Evolutionary conservation across 1,284 basidiomycete genomes (phyloP).

Genomic region (Mycena sp.): DNA sequence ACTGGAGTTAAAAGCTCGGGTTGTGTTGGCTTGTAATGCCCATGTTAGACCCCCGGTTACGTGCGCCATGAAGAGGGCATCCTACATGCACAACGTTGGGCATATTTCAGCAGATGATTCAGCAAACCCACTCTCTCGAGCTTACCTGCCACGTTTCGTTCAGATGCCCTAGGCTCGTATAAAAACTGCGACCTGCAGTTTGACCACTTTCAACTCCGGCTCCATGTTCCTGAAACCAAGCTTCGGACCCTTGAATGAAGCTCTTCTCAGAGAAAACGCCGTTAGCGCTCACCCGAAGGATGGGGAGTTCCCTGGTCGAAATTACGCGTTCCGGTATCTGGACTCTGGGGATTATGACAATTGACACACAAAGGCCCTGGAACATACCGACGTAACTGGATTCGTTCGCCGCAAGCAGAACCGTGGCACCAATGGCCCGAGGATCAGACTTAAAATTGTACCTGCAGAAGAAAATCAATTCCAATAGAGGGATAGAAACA

Average conservation of each 20-base stretch:
- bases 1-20: slow-evolving; percentile 59
- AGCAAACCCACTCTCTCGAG: slow-evolving; percentile 1
- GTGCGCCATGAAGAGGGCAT: slow-evolving; percentile 73
- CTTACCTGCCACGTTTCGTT: slow-evolving; percentile 74
- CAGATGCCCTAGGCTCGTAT: slow-evolving; percentile 81
- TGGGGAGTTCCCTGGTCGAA: slow-evolving; percentile 72
- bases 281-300: slow-evolving; percentile 59
- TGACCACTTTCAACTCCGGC: slow-evolving; percentile 60
- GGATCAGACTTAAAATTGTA: slow-evolving; percentile 87
- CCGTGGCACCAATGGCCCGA: slow-evolving; percentile 67
- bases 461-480: slow-evolving; percentile 42
- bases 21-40: slow-evolving; percentile 71
- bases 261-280: background rate
- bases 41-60: slow-evolving; percentile 79
- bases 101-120: background rate
- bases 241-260: slow-evolving; percentile 45
- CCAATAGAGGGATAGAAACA: background rate
- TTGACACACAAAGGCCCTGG: background rate
- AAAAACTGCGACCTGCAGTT: slow-evolving; percentile 79
- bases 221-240: slow-evolving; percentile 83
- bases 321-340: slow-evolving; percentile 56
- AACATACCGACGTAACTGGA: slow-evolving; percentile 67
- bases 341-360: slow-evolving; percentile 3
- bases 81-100: slow-evolving; percentile 40
- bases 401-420: slow-evolving; percentile 76